phyloP scores from a whole-genome alignment of 2,329 filamentous ascomycete species.

The Neonectria coccinea region DNA sequence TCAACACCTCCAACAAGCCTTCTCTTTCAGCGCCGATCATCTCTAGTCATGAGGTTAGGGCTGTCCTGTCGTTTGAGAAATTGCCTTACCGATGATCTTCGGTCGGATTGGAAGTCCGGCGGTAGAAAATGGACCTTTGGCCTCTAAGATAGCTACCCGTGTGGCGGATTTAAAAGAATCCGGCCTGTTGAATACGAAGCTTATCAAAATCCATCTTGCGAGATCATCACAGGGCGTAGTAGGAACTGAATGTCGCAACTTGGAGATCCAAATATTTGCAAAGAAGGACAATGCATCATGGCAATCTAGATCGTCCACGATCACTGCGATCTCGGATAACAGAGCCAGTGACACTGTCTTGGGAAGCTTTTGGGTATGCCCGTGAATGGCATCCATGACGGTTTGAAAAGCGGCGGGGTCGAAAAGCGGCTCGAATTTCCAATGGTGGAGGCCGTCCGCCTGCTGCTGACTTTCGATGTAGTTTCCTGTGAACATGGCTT shows the following conservation, averaged over 20 bases:
- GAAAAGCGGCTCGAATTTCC: conserved; percentile 32
- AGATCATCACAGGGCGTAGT: conserved; percentile 11
- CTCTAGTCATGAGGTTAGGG: neutral
- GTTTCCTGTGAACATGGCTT: conserved; percentile 10
- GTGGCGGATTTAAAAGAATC: conserved; percentile 14
- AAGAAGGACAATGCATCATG: conserved; percentile 28
- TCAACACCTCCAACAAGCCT: neutral
- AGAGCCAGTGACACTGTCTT: neutral
- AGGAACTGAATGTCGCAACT: conserved; percentile 1
- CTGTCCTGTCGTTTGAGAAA: neutral
- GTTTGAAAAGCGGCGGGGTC: conserved; percentile 31
- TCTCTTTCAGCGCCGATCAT: neutral
- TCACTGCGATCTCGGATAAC: conserved; percentile 26
- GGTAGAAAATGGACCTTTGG: neutral
- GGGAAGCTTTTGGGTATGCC: conserved; percentile 22
- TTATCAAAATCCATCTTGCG: conserved; percentile 20
- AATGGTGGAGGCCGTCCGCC: conserved; percentile 8
- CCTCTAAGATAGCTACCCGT: conserved; percentile 4
- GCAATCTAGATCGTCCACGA: conserved; percentile 37
- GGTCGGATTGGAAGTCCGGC: neutral
- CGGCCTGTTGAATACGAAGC: conserved; percentile 23
- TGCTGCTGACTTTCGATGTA: neutral
- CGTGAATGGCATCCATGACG: conserved; percentile 34
- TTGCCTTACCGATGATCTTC: neutral
- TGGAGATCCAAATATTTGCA: conserved; percentile 25